phyloP scores from a whole-genome alignment of 2,329 filamentous ascomycete species.

The Acrodontium crateriforme region DNA sequence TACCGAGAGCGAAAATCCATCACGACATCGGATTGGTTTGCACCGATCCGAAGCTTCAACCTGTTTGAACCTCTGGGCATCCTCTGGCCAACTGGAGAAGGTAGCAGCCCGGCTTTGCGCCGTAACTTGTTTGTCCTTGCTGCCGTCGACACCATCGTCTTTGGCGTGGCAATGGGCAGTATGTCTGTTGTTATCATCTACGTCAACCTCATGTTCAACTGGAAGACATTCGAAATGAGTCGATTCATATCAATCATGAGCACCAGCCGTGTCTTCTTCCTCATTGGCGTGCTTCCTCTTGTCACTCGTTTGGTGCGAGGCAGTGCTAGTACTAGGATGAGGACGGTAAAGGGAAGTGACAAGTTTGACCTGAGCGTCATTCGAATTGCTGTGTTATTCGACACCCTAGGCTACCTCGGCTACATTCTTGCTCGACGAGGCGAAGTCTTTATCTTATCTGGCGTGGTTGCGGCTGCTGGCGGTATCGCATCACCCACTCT shows the following conservation, averaged over 20 bases:
- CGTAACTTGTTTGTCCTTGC: slow-evolving; percentile 74
- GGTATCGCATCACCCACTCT: slow-evolving; percentile 76
- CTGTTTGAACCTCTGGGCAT: slow-evolving; percentile 65
- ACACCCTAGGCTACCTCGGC: slow-evolving; percentile 59
- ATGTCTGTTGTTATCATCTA: slow-evolving; percentile 78
- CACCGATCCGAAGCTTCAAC: slow-evolving; percentile 39
- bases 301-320: slow-evolving; percentile 63
- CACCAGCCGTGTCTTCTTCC: slow-evolving; percentile 56
- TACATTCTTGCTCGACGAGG: slow-evolving; percentile 54
- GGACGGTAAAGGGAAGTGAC: slow-evolving; percentile 68
- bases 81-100: slow-evolving; percentile 57
- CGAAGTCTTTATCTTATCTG: slow-evolving; percentile 54
- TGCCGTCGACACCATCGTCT: slow-evolving; percentile 65
- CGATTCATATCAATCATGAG: slow-evolving; percentile 72
- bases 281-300: slow-evolving; percentile 62
- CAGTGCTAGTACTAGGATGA: too few species aligned
- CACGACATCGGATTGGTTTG: slow-evolving; percentile 28
- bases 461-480: slow-evolving; percentile 60
- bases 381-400: slow-evolving; percentile 57
- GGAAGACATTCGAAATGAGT: slow-evolving; percentile 69
- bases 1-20: slow-evolving; percentile 38
- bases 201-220: slow-evolving; percentile 63
- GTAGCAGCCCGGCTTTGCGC: slow-evolving; percentile 47
- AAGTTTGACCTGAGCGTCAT: slow-evolving; percentile 64
- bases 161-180: slow-evolving; percentile 68